These are phyloP conservation scores for Paraleonurus japonicus DNA, from an alignment of 257 asterid species.

Conservation along the genomic window DNA sequence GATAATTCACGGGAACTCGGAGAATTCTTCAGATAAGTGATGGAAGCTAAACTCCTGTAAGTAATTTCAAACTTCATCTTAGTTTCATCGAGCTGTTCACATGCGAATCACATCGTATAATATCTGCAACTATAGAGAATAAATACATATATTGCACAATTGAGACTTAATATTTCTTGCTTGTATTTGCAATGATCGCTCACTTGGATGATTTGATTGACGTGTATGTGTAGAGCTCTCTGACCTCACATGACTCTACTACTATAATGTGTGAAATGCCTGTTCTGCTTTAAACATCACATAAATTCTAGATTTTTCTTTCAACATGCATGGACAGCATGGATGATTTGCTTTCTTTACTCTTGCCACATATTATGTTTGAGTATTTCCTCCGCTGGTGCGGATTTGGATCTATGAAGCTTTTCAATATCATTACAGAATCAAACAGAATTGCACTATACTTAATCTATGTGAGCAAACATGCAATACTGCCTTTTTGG, in stretches of 20 bases:
- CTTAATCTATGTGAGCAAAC: constrained; percentile 36
- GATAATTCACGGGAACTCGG: constrained; percentile 67
- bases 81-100: constrained; percentile 6
- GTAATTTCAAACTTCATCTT: constrained; percentile 27
- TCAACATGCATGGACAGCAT: constrained; percentile 28
- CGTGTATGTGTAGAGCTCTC: constrained; percentile 17
- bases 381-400: not conserved
- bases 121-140: constrained; percentile 10
- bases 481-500: too few species aligned
- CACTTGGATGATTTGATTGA: constrained; percentile 27
- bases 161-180: constrained; percentile 19
- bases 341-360: constrained; percentile 3
- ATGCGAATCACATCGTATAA: constrained; percentile 8
- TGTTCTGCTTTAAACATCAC: constrained; percentile 15
- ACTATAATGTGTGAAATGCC: not conserved
- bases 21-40: constrained; percentile 42
- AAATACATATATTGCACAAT: constrained; percentile 9
- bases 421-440: constrained; percentile 27
- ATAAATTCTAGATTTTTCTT: constrained; percentile 8
- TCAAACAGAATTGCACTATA: constrained; percentile 11
- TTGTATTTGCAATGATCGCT: constrained; percentile 12
- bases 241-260: constrained; percentile 20
- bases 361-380: constrained; percentile 10
- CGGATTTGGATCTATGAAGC: constrained; percentile 1
- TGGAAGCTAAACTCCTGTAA: constrained; percentile 37